phyloP scores from a whole-genome alignment of 1,284 basidiomycete species.

The Termitomyces sp. region DNA sequence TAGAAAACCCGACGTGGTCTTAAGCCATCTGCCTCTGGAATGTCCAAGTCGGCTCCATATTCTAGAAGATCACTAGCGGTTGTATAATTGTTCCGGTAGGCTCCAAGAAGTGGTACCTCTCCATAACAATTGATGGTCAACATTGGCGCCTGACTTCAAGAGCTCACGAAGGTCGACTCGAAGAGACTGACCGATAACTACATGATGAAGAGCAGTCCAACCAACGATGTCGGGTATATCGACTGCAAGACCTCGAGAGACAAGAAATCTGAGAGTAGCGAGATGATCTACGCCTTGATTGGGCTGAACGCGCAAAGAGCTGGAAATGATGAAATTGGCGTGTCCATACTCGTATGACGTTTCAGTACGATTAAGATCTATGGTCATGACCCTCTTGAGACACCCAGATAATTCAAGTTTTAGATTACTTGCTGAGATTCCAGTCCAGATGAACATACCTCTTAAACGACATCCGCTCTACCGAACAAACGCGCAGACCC shows the following conservation, averaged over 20 bases:
- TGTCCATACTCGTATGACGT: conserved; percentile 45
- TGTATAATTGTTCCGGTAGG: conserved; percentile 32
- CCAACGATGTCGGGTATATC: conserved; percentile 30
- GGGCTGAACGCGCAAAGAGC: conserved; percentile 33
- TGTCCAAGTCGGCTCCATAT: conserved; percentile 39
- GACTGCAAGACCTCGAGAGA: conserved; percentile 36
- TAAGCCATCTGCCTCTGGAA: conserved; percentile 38
- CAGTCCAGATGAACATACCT: conserved; percentile 18
- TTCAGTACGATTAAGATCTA: conserved; percentile 38
- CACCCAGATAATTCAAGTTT: conserved; percentile 22
- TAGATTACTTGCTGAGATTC: neutral
- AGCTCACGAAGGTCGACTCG: conserved; percentile 32
- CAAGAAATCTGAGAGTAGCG: conserved; percentile 36
- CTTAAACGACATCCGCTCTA: conserved; percentile 22
- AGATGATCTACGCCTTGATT: conserved; percentile 22
- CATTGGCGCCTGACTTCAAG: conserved; percentile 38
- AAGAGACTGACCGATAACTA: conserved; percentile 26
- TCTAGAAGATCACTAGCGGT: conserved; percentile 41
- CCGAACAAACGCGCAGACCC: conserved; percentile 35
- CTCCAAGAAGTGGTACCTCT: conserved; percentile 34
- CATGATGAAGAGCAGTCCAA: conserved; percentile 45
- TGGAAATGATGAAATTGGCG: conserved; percentile 35
- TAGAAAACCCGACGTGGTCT: conserved; percentile 28
- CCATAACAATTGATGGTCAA: conserved; percentile 44
- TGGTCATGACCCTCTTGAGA: conserved; percentile 20